Conservation (phyloP, 192 early-diverging fungal species). For the Physocladia obscura region DNA sequence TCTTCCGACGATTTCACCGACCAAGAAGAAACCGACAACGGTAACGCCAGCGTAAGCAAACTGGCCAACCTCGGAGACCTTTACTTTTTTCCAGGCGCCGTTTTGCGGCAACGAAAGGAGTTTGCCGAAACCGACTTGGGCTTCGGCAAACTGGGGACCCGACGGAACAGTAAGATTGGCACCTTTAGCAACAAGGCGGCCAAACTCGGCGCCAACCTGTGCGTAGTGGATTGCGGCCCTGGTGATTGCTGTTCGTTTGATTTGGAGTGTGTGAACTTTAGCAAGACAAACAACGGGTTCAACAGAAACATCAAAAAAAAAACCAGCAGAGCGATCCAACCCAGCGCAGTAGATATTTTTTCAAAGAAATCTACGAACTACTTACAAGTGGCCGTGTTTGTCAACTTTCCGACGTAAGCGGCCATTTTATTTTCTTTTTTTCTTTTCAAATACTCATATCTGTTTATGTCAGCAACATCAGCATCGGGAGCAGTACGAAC, state of each 20-base stretch:
- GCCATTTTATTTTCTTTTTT: slow-evolving; percentile 22
- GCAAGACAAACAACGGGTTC: neutral
- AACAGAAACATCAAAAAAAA: too few species aligned
- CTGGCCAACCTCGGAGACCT: slow-evolving; percentile 41
- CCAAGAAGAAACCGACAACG: slow-evolving; percentile 57
- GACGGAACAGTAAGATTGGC: slow-evolving; percentile 36
- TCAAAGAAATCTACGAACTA: too few species aligned
- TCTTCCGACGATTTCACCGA: slow-evolving; percentile 58
- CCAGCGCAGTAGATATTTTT: too few species aligned
- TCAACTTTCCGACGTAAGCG: neutral
- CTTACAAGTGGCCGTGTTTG: neutral
- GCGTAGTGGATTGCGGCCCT: slow-evolving; percentile 47
- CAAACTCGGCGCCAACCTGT: slow-evolving; percentile 46
- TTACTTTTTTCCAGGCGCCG: slow-evolving; percentile 60
- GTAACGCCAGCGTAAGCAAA: slow-evolving; percentile 44
- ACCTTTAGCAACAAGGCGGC: slow-evolving; percentile 39
- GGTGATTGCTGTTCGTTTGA: slow-evolving; percentile 28
- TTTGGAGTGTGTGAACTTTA: neutral
- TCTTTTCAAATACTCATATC: neutral
- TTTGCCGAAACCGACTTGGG: slow-evolving; percentile 41
- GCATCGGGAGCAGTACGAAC: neutral
- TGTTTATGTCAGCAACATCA: neutral
- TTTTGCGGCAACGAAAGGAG: slow-evolving; percentile 41
- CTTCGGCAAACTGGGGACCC: slow-evolving; percentile 37
- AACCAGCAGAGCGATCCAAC: too few species aligned